A percentile compares a stretch with the other conserved stretches of the same genome.
phyloP scores from a whole-genome alignment of 2,329 filamentous ascomycete species.

The Emergomyces pasteurianus region DNA sequence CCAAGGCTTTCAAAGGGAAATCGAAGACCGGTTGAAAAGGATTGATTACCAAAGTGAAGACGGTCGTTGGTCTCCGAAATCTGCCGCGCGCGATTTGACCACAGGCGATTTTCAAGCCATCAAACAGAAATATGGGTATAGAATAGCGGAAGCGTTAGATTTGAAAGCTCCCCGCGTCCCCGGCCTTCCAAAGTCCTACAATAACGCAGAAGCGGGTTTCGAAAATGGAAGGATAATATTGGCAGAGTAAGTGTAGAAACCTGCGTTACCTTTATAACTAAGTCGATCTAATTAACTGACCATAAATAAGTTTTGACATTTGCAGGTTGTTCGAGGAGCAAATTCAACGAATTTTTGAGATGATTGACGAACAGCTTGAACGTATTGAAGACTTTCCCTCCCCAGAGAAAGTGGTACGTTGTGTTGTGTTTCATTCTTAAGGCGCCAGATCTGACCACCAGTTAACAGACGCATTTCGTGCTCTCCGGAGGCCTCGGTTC shows the following conservation, averaged over 20 bases:
- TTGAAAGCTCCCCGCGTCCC: not conserved
- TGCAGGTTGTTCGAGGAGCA: not conserved
- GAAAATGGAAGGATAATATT: not conserved
- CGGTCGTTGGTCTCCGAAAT: not conserved
- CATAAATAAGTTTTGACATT: not conserved
- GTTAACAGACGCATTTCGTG: slow-evolving; percentile 23
- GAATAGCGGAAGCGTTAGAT: not conserved
- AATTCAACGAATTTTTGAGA: not conserved
- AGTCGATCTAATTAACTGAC: not conserved
- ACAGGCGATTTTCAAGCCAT: not conserved
- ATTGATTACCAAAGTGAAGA: not conserved
- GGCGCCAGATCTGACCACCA: not conserved
- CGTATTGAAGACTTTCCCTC: not conserved
- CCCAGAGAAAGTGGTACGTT: not conserved
- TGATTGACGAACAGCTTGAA: slow-evolving; percentile 1
- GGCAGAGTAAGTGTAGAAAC: not conserved
- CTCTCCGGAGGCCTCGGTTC: slow-evolving; percentile 34
- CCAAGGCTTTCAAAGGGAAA: not conserved
- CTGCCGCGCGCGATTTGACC: not conserved
- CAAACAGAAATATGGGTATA: not conserved
- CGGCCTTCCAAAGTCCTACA: not conserved
- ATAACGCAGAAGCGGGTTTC: not conserved
- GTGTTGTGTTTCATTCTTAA: not conserved
- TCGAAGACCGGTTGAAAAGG: not conserved
- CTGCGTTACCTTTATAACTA: not conserved